These are phyloP conservation scores for Neophaeococcomyces mojaviensis DNA, from an alignment of 2,329 filamentous ascomycete genomes.

Conservation along the genomic window DNA sequence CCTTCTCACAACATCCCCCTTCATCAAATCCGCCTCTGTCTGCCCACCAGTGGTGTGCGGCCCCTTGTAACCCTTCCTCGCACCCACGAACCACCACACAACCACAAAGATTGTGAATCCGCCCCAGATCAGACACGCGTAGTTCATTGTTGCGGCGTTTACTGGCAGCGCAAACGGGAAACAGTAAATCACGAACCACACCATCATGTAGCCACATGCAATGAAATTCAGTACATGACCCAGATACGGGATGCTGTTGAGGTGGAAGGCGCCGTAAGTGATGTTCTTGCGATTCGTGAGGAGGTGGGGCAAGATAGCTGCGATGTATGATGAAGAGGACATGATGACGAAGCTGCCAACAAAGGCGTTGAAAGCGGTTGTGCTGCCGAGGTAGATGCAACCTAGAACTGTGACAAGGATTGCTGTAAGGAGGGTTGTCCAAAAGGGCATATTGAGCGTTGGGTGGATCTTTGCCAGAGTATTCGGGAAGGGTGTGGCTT, in stretches of 20 bases:
- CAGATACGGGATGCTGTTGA: constrained; percentile 45
- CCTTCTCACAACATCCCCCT: too few species aligned
- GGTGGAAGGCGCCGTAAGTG: constrained; percentile 45
- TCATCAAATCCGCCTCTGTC: not conserved
- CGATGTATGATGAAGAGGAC: constrained; percentile 49
- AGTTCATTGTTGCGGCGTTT: constrained; percentile 46
- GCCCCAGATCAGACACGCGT: constrained; percentile 42
- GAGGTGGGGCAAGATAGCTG: constrained; percentile 46
- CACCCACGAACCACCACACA: not conserved
- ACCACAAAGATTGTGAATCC: not conserved
- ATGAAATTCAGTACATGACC: constrained; percentile 42
- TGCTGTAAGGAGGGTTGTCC: constrained; percentile 47
- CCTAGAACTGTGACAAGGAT: constrained; percentile 46
- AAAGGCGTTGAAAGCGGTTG: constrained; percentile 47
- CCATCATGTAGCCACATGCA: constrained; percentile 46
- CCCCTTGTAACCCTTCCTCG: not conserved
- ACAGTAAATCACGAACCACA: constrained; percentile 54
- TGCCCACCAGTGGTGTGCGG: not conserved
- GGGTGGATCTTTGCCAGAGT: constrained; percentile 43
- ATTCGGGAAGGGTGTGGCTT: constrained; percentile 46
- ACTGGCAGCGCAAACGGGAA: constrained; percentile 47
- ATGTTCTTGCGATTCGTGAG: constrained; percentile 46
- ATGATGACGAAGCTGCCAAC: constrained; percentile 53
- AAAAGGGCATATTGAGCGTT: constrained; percentile 45
- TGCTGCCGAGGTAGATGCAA: constrained; percentile 38